phyloP scores from a whole-genome alignment of 352 stramenopile genomes.

The Phytophthora pinifolia region DNA sequence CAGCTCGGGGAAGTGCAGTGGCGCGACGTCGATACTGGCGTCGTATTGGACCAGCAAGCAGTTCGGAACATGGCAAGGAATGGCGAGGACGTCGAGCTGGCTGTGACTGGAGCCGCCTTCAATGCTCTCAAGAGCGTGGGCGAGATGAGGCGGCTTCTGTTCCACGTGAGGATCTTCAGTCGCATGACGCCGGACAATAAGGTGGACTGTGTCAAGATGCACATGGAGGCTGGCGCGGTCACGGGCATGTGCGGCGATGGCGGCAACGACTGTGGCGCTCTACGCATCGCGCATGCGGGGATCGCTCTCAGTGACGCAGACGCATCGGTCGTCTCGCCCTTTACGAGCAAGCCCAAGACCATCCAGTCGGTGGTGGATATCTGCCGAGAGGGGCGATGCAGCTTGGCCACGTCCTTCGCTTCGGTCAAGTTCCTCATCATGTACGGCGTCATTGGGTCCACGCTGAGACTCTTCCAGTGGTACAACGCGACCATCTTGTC shows the following conservation, averaged over 20 bases:
- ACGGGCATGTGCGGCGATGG: conserved; percentile 59
- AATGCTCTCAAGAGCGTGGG: conserved; percentile 34
- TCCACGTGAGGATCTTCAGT: conserved; percentile 47
- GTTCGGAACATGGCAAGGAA: conserved; percentile 23
- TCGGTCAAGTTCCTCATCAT: conserved; percentile 90
- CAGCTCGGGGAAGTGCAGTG: conserved; percentile 31
- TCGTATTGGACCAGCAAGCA: conserved; percentile 25
- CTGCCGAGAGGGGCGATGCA: conserved; percentile 84
- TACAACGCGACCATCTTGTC: conserved; percentile 73
- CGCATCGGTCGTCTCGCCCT: conserved; percentile 74
- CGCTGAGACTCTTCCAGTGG: conserved; percentile 67
- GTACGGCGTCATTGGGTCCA: conserved; percentile 79
- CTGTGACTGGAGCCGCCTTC: conserved; percentile 43
- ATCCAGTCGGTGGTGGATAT: conserved; percentile 83
- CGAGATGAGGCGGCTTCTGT: conserved; percentile 39
- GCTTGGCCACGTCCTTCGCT: conserved; percentile 81
- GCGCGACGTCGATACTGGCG: conserved; percentile 36
- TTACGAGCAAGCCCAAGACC: conserved; percentile 81
- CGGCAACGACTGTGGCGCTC: conserved; percentile 79
- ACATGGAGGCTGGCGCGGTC: conserved; percentile 43
- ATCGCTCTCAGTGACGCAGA: conserved; percentile 77
- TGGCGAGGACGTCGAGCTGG: conserved; percentile 36
- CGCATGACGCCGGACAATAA: conserved; percentile 52
- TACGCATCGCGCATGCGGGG: conserved; percentile 78
- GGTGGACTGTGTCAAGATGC: conserved; percentile 37